Percentiles rank a stretch among this genome's conserved stretches.
These are phyloP conservation scores for Moesziomyces aphidis DNA, from an alignment of 1,284 basidiomycete species.

Conservation along the genomic window DNA sequence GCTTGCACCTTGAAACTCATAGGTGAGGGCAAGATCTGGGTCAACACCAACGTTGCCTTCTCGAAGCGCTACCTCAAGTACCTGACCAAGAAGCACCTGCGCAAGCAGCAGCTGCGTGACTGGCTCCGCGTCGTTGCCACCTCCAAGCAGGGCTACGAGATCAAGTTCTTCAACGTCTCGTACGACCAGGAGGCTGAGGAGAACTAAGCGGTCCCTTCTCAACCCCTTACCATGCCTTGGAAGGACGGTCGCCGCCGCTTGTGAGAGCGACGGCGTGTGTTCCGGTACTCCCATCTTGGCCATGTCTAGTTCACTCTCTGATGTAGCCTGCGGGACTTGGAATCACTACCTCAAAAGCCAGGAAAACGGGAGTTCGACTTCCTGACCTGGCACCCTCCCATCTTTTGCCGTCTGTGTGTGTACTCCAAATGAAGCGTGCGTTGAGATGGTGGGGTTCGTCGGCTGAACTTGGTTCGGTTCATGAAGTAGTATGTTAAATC, in stretches of 20 bases:
- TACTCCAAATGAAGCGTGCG: not conserved
- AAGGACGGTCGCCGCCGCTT: slow-evolving; percentile 1
- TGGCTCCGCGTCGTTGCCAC: slow-evolving; percentile 69
- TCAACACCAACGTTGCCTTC: slow-evolving; percentile 69
- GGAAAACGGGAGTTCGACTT: slow-evolving; percentile 42
- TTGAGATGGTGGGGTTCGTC: too few relatives aligned
- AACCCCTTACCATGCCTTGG: not conserved
- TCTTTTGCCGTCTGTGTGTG: not conserved
- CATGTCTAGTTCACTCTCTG: not conserved
- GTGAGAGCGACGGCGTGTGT: slow-evolving; percentile 1
- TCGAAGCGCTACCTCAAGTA: slow-evolving; percentile 71
- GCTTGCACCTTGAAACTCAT: slow-evolving; percentile 1
- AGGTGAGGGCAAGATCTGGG: slow-evolving; percentile 69
- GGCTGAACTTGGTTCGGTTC: too few relatives aligned
- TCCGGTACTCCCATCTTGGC: not conserved
- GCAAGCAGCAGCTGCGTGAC: slow-evolving; percentile 68
- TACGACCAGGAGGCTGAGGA: slow-evolving; percentile 63
- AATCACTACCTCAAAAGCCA: slow-evolving; percentile 28
- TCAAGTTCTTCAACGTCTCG: slow-evolving; percentile 69
- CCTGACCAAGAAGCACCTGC: slow-evolving; percentile 69
- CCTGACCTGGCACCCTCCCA: slow-evolving; percentile 28
- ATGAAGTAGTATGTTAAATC: too few relatives aligned
- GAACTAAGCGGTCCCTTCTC: slow-evolving; percentile 24
- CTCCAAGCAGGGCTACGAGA: slow-evolving; percentile 69
- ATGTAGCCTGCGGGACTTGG: slow-evolving; percentile 19